Conservation (phyloP, 108 stramenopile genomes). For the Nannochloropsis salina region DNA sequence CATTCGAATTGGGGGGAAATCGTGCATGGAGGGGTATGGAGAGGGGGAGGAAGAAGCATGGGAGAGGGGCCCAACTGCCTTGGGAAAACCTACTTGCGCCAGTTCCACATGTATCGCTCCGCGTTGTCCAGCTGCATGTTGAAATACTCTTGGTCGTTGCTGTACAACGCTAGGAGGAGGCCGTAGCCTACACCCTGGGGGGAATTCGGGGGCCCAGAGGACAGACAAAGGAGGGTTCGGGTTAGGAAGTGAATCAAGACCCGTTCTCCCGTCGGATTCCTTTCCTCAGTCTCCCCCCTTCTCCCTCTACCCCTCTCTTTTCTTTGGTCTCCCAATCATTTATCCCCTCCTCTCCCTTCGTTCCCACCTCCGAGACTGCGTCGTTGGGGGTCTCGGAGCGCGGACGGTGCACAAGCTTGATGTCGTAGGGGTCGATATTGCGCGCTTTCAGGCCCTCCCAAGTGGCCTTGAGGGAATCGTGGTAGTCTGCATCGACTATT, state of each 20-base stretch:
- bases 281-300: too few relatives aligned
- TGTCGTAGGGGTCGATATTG: neutral
- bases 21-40: neutral
- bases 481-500: neutral
- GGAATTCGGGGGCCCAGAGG: neutral
- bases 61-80: neutral
- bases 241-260: neutral
- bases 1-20: too few relatives aligned
- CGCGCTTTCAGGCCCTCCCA: neutral
- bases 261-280: too few relatives aligned
- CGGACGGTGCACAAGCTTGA: neutral
- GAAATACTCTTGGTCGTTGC: slow-evolving; percentile 13
- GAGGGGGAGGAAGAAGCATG: neutral
- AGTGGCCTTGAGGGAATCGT: neutral
- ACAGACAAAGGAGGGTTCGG: neutral
- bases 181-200: slow-evolving; percentile 15
- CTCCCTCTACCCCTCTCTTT: too few relatives aligned
- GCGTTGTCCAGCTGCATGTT: neutral
- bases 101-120: slow-evolving; percentile 12
- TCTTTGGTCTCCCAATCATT: too few relatives aligned
- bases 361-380: neutral
- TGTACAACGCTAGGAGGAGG: neutral
- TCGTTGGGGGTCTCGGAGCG: neutral
- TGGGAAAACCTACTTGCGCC: neutral
- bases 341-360: too few relatives aligned